Base-by-base conservation (phyloP, 2,329 filamentous ascomycete genomes). In the Botryotinia convoluta region DNA sequence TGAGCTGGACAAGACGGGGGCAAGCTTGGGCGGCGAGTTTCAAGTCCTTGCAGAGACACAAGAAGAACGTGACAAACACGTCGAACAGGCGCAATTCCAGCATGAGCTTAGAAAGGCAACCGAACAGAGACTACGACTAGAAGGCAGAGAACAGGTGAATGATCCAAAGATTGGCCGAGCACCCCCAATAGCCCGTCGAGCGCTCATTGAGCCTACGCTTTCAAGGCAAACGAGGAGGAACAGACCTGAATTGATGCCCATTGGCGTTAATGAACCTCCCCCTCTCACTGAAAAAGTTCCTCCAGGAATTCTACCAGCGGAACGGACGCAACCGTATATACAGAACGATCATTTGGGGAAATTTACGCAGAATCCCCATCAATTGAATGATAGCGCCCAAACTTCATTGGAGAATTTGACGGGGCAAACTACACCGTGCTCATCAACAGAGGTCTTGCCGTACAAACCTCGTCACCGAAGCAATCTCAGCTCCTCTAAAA, bases 91-190 rank as follows among this genome's bases (percentile, higher is more conserved):
- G 3, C 63, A 72, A 6, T 12, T n/a, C 1, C 39, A 72, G 26
- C 22, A 32, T 32, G 64, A 48, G 4, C 54, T 51, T 14, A 51
- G 64, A 60, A 54, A 65, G 12, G 64, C 54, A 22, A 72, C 64
- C 18, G 54, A 72, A 32, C 35, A 26, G 44, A 45, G 37, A 61
- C 26, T 70, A 22, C 29, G 48, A 26, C 10, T 48, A 18, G 63
- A 65, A 39, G 71, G 64, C 18, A 57, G 64, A 39, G 22, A 54
- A 35, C 71, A 72, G 7, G 4, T 72, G 14, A 29, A 32, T n/a
- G 64, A 72, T 35, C 44, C 32, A 26, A 39, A 29, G 14, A 72
- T 69, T 69, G 71, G 64, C 18, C 45, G 71, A 62, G 51, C 71
- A 39, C 71, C 71, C 22, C 71, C 64, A 9, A 45, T 72, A 16